These are phyloP conservation scores for Thelonectria discophora DNA, from an alignment of 2,329 filamentous ascomycete genomes.

Conservation along the genomic window DNA sequence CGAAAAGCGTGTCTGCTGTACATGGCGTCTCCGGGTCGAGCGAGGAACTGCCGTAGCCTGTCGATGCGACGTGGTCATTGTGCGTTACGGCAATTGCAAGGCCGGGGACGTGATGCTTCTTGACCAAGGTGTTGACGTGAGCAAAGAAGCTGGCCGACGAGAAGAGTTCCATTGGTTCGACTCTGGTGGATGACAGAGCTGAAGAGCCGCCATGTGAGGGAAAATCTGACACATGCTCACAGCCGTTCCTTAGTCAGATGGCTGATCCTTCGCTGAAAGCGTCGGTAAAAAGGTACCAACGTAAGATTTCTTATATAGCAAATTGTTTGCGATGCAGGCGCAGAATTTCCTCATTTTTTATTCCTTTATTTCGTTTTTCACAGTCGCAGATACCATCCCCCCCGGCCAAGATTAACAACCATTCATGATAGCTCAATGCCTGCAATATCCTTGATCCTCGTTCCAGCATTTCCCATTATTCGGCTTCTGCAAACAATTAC, in stretches of 20 bases:
- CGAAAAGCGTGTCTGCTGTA: conserved; percentile 41
- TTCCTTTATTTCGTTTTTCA: no score
- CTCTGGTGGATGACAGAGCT: no score
- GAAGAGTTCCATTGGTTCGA: conserved; percentile 30
- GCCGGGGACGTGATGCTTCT: conserved; percentile 35
- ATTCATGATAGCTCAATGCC: neutral
- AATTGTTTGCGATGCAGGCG: no score
- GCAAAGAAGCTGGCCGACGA: conserved; percentile 27
- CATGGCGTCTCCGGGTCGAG: conserved; percentile 29
- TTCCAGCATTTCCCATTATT: conserved; percentile 16
- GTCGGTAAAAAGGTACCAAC: no score
- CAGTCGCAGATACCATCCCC: no score
- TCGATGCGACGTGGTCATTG: conserved; percentile 28
- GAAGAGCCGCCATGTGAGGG: no score
- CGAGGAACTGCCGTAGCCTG: conserved; percentile 36
- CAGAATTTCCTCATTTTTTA: no score
- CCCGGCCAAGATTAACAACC: no score
- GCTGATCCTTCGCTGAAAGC: no score
- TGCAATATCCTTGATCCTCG: neutral
- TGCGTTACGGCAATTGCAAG: conserved; percentile 38
- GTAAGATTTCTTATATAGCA: no score
- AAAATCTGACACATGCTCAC: neutral
- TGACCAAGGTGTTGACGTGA: conserved; percentile 30
- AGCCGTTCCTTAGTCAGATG: no score
- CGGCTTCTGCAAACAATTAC: neutral